Evolutionary conservation across 495 filamentous ascomycete species (phyloP).

Genomic region (Penicillium silybi): DNA sequence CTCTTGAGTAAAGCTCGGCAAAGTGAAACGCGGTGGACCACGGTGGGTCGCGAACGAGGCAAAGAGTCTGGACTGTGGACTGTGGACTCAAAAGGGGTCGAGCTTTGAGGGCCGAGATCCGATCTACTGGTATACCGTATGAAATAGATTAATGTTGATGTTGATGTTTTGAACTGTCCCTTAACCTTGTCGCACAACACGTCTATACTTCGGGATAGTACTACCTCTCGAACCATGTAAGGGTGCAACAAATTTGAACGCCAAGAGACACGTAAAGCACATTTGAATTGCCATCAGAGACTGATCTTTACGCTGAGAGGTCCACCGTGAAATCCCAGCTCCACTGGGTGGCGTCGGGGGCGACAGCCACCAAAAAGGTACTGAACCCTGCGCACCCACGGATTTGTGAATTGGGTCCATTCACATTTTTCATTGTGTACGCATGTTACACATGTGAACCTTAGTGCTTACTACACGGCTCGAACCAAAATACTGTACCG

Average conservation of each 20-base stretch:
- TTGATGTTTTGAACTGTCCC: neutral
- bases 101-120: neutral
- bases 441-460: too few species aligned
- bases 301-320: neutral
- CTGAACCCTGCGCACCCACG: too few species aligned
- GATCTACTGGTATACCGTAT: neutral
- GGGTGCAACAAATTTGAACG: neutral
- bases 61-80: slow-evolving; percentile 5
- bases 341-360: slow-evolving; percentile 15
- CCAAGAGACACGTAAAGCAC: neutral
- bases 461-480: too few species aligned
- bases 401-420: too few species aligned
- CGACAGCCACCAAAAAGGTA: neutral
- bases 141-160: too few species aligned
- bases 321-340: neutral
- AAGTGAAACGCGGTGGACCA: slow-evolving; percentile 17
- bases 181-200: neutral
- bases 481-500: too few species aligned
- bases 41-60: slow-evolving; percentile 11
- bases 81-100: neutral
- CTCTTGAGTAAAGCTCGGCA: neutral
- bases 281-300: neutral
- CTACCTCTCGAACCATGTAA: neutral
- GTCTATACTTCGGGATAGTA: neutral
- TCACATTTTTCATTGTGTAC: neutral